phyloP scores from a whole-genome alignment of 805 yeast genomes.

The Candida lessepsii region DNA sequence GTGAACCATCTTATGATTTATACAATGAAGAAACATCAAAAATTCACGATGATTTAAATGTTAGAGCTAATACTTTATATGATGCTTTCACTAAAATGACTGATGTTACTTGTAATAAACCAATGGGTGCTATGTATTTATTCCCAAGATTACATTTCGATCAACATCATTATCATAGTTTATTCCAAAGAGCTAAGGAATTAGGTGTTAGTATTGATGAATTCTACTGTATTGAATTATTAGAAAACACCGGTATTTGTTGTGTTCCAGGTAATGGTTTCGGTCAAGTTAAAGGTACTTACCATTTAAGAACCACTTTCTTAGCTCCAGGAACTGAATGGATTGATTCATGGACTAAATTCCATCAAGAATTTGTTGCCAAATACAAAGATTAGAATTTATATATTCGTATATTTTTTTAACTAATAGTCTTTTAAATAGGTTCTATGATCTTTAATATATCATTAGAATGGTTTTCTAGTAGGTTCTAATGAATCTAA shows the following conservation, averaged over 20 bases:
- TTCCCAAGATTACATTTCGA: slow-evolving; percentile 79
- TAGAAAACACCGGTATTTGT: slow-evolving; percentile 91
- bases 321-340: slow-evolving; percentile 93
- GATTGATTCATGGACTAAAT: slow-evolving; percentile 73
- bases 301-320: slow-evolving; percentile 94
- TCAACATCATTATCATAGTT: slow-evolving; percentile 43
- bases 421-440: no score
- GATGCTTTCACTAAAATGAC: slow-evolving; percentile 74
- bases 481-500: no score
- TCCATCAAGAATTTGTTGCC: slow-evolving; percentile 71
- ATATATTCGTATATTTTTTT: no score
- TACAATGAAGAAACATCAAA: slow-evolving; percentile 61
- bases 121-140: slow-evolving; percentile 97
- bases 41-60: slow-evolving; percentile 60
- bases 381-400: slow-evolving; percentile 46
- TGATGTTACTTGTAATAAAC: slow-evolving; percentile 81
- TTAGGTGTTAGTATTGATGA: slow-evolving; percentile 71
- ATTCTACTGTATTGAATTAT: slow-evolving; percentile 78
- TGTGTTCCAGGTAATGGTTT: slow-evolving; percentile 98
- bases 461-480: no score
- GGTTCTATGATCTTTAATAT: no score
- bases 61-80: slow-evolving; percentile 64
- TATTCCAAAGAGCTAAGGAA: slow-evolving; percentile 58
- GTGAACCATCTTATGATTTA: slow-evolving; percentile 69
- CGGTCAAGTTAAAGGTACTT: slow-evolving; percentile 87